Evolutionary conservation across 2,329 filamentous ascomycete species (phyloP).

Genomic region (Periglandula ipomoeae): DNA sequence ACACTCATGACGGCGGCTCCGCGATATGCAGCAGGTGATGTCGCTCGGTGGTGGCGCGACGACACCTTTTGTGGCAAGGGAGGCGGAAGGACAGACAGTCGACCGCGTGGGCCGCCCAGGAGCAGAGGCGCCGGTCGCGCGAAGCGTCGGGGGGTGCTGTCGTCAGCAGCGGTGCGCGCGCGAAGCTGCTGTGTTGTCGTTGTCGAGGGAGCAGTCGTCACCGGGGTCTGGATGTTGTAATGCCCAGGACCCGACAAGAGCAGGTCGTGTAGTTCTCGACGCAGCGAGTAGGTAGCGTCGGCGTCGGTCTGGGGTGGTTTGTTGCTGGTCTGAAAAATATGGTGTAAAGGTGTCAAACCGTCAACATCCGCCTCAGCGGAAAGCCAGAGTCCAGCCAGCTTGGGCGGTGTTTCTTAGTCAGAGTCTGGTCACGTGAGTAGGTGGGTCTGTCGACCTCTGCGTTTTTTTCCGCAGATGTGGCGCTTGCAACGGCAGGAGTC

Average conservation of each 20-base stretch:
- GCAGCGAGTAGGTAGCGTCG: conserved; percentile 10
- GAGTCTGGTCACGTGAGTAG: conserved; percentile 2
- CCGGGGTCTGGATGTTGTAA: conserved; percentile 1
- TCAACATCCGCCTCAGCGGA: conserved; percentile 8
- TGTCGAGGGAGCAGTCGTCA: conserved; percentile 1
- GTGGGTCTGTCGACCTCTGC: background rate
- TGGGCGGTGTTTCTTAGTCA: background rate
- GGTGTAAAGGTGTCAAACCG: conserved; percentile 15
- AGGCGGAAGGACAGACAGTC: conserved; percentile 8
- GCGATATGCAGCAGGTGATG: conserved; percentile 12
- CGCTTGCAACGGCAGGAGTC: too few relatives aligned
- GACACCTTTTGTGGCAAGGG: conserved; percentile 5
- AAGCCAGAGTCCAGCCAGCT: conserved; percentile 9
- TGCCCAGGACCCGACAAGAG: conserved; percentile 1
- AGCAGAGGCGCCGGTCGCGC: conserved; percentile 8
- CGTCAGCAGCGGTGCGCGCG: conserved; percentile 1
- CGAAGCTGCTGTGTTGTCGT: background rate
- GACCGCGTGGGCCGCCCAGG: conserved; percentile 2
- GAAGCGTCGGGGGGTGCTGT: conserved; percentile 3
- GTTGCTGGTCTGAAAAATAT: conserved; percentile 19
- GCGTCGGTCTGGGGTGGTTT: conserved; percentile 10
- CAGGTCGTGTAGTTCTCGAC: conserved; percentile 11
- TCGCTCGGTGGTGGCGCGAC: conserved; percentile 8
- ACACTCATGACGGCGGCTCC: conserved; percentile 35
- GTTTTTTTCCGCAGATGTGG: background rate